Conservation (phyloP, 805 yeast species). For the Suhomyces tanzawaensis region DNA sequence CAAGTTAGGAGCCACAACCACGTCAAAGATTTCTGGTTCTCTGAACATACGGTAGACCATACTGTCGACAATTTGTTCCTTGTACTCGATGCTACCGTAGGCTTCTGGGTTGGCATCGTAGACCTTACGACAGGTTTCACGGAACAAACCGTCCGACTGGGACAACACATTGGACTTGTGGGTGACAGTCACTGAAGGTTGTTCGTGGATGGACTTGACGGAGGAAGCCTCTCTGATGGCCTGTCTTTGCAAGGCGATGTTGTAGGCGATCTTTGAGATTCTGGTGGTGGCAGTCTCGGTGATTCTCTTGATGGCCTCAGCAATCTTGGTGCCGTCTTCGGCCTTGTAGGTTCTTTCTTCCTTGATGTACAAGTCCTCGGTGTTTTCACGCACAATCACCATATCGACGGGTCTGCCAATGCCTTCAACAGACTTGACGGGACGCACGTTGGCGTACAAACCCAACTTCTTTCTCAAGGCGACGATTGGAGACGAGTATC, state of each 20-base stretch:
- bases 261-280: conserved; percentile 88
- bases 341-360: conserved; percentile 77
- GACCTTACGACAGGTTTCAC: conserved; percentile 73
- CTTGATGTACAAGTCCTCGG: conserved; percentile 95
- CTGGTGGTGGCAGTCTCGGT: conserved; percentile 80
- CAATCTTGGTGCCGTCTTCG: conserved; percentile 82
- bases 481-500: conserved; percentile 97
- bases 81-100: conserved; percentile 62
- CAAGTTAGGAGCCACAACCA: conserved; percentile 96
- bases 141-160: conserved; percentile 90
- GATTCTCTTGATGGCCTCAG: conserved; percentile 97
- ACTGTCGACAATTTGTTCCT: conserved; percentile 97
- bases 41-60: conserved; percentile 99
- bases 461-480: conserved; percentile 97
- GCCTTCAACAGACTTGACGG: conserved; percentile 90
- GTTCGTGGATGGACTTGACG: conserved; percentile 30
- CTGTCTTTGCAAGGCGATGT: conserved; percentile 90
- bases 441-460: conserved; percentile 94
- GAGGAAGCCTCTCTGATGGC: conserved; percentile 60
- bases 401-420: conserved; percentile 88
- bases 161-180: conserved; percentile 96
- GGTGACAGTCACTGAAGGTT: conserved; percentile 81
- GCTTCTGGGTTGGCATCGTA: conserved; percentile 56
- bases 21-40: conserved; percentile 96
- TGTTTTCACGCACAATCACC: conserved; percentile 98